Percentiles rank a stretch among this genome's conserved stretches.
phyloP scores from a whole-genome alignment of 139 green algal genomes.

The Picochlorum sp. region DNA sequence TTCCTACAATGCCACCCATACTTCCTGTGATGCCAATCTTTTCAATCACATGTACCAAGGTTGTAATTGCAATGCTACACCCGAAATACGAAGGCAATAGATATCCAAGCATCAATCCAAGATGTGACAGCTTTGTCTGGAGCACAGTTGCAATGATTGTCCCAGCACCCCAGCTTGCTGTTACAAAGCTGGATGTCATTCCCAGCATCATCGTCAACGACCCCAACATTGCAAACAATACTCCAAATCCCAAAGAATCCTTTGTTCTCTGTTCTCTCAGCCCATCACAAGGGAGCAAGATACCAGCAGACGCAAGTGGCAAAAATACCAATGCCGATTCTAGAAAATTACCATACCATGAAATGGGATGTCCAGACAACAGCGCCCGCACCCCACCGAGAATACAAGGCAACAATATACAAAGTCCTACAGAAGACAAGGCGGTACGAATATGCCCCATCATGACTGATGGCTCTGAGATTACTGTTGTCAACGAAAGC shows the following conservation, averaged over 20 bases:
- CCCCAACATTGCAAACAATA: slow-evolving; percentile 18
- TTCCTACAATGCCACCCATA: not conserved
- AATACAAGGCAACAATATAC: slow-evolving; percentile 12
- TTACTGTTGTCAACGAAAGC: slow-evolving; percentile 1
- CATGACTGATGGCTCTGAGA: not conserved
- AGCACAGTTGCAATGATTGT: slow-evolving; percentile 6
- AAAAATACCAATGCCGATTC: not conserved
- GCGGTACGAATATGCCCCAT: not conserved
- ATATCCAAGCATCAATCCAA: not conserved
- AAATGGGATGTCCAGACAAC: slow-evolving; percentile 31
- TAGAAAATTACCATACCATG: slow-evolving; percentile 43
- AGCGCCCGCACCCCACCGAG: slow-evolving; percentile 13
- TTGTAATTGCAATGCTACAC: slow-evolving; percentile 8
- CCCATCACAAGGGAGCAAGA: too few relatives aligned
- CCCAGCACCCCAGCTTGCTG: slow-evolving; percentile 20
- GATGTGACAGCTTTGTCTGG: not conserved
- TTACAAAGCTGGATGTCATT: slow-evolving; percentile 23
- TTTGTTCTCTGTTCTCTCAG: not conserved
- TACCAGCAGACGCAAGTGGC: not conserved
- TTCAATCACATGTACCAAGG: slow-evolving; percentile 31
- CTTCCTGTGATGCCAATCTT: slow-evolving; percentile 30
- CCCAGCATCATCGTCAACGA: slow-evolving; percentile 13
- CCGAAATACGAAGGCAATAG: slow-evolving; percentile 1
- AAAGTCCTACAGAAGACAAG: not conserved
- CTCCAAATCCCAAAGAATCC: slow-evolving; percentile 8